A percentile compares a stretch with the other conserved stretches of the same genome.
Conservation (phyloP, 148 eudicot genomes). For the Cornus kousa region DNA sequence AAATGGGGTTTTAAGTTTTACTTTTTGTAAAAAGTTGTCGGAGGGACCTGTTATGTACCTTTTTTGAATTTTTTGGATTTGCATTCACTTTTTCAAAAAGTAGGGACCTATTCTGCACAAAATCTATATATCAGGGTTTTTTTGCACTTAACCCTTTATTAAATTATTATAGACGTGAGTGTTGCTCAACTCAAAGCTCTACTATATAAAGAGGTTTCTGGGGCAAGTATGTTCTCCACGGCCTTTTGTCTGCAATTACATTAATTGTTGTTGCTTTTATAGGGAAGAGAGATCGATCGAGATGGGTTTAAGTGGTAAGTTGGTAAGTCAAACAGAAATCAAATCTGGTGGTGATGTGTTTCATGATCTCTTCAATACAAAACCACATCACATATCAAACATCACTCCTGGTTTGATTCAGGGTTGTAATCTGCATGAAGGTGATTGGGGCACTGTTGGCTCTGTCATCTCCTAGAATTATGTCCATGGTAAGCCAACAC, state of each 20-base stretch:
- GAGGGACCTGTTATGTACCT: too few relatives aligned
- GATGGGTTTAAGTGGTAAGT: background rate
- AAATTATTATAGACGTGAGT: too few relatives aligned
- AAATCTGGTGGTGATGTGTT: slow-evolving; percentile 19
- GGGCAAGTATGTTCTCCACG: background rate
- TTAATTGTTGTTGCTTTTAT: too few relatives aligned
- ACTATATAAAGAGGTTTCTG: too few relatives aligned
- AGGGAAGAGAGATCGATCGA: background rate
- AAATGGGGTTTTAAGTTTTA: too few relatives aligned
- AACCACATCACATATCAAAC: slow-evolving; percentile 14
- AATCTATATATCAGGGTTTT: too few relatives aligned
- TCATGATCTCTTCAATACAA: slow-evolving; percentile 15
- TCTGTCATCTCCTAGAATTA: slow-evolving; percentile 22
- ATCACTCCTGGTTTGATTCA: slow-evolving; percentile 18
- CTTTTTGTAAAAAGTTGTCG: too few relatives aligned
- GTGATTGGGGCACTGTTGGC: slow-evolving; percentile 16
- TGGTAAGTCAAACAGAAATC: slow-evolving; percentile 8
- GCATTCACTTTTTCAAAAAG: too few relatives aligned
- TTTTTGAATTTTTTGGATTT: too few relatives aligned
- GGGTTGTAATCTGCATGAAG: slow-evolving; percentile 15
- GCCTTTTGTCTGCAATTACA: background rate
- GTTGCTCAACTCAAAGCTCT: too few relatives aligned
- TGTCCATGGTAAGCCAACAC: slow-evolving; percentile 20
- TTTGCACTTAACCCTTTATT: too few relatives aligned
- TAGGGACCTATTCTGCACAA: too few relatives aligned